Base-by-base conservation (phyloP, 306 rosid genomes). In the Sindora glabra region DNA sequence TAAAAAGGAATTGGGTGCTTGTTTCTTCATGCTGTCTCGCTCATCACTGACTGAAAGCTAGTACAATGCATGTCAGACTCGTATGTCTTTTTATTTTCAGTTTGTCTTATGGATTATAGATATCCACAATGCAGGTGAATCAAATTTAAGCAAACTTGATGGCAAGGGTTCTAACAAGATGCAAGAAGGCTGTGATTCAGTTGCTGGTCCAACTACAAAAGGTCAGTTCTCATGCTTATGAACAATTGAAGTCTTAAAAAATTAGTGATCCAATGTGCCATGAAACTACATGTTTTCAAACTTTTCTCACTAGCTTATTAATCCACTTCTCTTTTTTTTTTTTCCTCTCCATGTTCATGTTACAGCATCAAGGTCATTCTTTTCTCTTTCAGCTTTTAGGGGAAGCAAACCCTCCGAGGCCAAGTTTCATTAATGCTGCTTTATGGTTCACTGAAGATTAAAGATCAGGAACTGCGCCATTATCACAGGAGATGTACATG, bases 371-470 rank as follows among this genome's bases (percentile, higher is more conserved):
- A 88, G 95, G 74, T 88, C 98, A 70, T 92, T 92, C 94, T 92
- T 92, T 79, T 92, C 98, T 56, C 96, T 92, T 78, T 89, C 98
- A 29, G 98, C 98, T 5, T 92, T 92, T 73, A 81, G 98, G 79
- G 98, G 95, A 38, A 78, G 66, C 66, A 84, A 81, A 63, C 90
- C 79, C 57, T 33, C 74, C 14, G 83, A 81, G 55, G 59, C 83
- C 2, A 66, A 71, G 76, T 72, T 68, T 63, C 79, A 59, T 46
- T 79, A 54, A 56, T 68, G 65, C 70, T 22, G 48, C n/a, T n/a
- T n/a, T n/a, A n/a, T 56, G 70, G 65, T 34, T 33, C 40, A 54
- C 48, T 25, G 1, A 25, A 65, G 12, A 46, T 29, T 45, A 3
- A 55, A 30, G 27, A 60, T 51, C 44, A 32, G 26, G 34, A 8